Evolutionary conservation across 352 stramenopile genomes (phyloP).

Genomic region (Globisporangium megalacanthum): DNA sequence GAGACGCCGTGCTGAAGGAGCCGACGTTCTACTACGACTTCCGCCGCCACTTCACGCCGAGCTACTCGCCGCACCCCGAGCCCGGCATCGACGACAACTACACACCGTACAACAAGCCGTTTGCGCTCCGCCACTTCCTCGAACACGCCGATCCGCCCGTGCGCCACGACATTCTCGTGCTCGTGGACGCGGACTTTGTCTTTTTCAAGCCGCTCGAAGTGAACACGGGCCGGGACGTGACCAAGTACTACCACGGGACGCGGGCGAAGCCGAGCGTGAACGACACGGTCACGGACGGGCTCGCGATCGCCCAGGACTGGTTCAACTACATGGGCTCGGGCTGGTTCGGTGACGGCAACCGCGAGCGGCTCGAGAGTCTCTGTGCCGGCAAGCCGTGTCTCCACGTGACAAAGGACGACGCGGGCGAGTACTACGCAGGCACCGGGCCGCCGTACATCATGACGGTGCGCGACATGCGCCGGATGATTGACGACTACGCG

Average conservation of each 20-base stretch:
- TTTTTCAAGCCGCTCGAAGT: slow-evolving; percentile 23
- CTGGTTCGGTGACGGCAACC: slow-evolving; percentile 6
- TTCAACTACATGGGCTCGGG: slow-evolving; percentile 4
- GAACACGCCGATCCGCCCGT: slow-evolving; percentile 34
- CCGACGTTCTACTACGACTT: slow-evolving; percentile 54
- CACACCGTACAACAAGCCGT: slow-evolving; percentile 54
- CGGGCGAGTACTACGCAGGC: slow-evolving; percentile 20
- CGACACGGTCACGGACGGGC: slow-evolving; percentile 14
- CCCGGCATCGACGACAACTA: slow-evolving; percentile 37
- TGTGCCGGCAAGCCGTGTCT: slow-evolving; percentile 14
- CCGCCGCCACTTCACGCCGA: slow-evolving; percentile 41
- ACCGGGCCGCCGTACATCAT: slow-evolving; percentile 34
- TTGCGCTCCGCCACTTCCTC: slow-evolving; percentile 44
- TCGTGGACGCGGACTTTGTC: slow-evolving; percentile 15
- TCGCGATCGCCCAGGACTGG: slow-evolving; percentile 22
- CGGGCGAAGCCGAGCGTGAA: not conserved
- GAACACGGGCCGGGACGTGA: slow-evolving; percentile 15
- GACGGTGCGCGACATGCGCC: slow-evolving; percentile 17
- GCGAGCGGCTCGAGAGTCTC: slow-evolving; percentile 6
- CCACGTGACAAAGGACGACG: slow-evolving; percentile 11
- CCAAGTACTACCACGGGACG: slow-evolving; percentile 17
- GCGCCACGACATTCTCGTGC: slow-evolving; percentile 19
- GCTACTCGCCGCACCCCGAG: slow-evolving; percentile 32
- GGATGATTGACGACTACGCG: slow-evolving; percentile 25
- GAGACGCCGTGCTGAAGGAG: slow-evolving; percentile 20